Percentiles rank a stretch among this genome's conserved stretches.
Evolutionary conservation across 2,329 filamentous ascomycete genomes (phyloP).

Genomic region (Pseudogymnoascus sp.): DNA sequence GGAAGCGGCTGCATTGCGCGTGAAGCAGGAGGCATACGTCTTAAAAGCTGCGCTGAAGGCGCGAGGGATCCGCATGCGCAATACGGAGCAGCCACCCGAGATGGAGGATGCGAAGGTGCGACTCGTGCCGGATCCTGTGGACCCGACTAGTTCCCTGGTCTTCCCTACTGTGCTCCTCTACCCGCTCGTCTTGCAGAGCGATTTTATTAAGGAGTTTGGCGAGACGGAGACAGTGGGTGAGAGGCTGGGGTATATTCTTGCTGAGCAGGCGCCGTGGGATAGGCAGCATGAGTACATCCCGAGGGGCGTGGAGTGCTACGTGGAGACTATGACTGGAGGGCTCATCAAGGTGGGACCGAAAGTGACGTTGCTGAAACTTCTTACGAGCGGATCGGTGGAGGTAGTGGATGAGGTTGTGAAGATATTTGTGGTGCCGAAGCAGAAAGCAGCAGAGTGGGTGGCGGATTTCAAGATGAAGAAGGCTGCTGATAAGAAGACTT

Average conservation of each 20-base stretch:
- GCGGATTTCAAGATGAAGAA: constrained; percentile 74
- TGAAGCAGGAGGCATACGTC: constrained; percentile 48
- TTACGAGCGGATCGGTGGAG: constrained; percentile 70
- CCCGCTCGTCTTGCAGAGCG: constrained; percentile 69
- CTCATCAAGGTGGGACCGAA: constrained; percentile 88
- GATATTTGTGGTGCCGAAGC: constrained; percentile 72
- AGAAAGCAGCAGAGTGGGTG: constrained; percentile 65
- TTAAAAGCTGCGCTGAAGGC: constrained; percentile 58
- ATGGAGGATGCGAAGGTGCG: constrained; percentile 73
- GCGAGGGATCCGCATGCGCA: constrained; percentile 59
- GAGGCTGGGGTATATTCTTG: constrained; percentile 74
- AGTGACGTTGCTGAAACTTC: constrained; percentile 62
- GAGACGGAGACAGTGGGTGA: constrained; percentile 68
- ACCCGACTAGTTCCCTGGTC: constrained; percentile 60
- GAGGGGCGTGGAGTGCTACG: constrained; percentile 70
- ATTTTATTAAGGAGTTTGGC: constrained; percentile 81
- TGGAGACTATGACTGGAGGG: constrained; percentile 73
- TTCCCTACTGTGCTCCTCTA: constrained; percentile 83
- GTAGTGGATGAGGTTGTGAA: constrained; percentile 77
- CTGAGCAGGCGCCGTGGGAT: constrained; percentile 74
- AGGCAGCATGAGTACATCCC: constrained; percentile 53
- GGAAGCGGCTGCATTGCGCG: constrained; percentile 43
- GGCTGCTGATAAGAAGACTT: constrained; percentile 35
- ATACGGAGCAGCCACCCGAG: constrained; percentile 66
- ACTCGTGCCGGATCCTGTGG: constrained; percentile 63